Percentiles rank a stretch among this genome's conserved stretches.
These are phyloP conservation scores for Salix koriyanagi DNA, from an alignment of 345 rosid species.

Conservation along the genomic window DNA sequence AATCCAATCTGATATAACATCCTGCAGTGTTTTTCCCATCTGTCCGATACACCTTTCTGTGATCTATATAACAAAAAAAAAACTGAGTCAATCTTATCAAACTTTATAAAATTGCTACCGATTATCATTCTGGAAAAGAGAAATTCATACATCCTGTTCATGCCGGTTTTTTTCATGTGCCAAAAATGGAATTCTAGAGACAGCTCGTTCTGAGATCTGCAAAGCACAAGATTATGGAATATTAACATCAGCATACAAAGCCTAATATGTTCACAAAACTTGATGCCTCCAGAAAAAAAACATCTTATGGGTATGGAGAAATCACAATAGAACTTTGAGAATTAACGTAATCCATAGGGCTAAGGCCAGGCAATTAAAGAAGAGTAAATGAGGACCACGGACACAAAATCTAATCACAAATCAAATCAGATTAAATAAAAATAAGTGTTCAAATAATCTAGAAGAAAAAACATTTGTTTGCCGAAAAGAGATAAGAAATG, in stretches of 20 bases:
- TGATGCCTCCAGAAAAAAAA: background rate
- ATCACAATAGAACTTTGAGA: background rate
- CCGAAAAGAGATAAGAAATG: too few relatives aligned
- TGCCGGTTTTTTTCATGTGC: constrained; percentile 76
- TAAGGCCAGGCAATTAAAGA: background rate
- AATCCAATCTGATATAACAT: constrained; percentile 64
- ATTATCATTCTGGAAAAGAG: background rate
- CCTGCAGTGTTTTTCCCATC: constrained; percentile 61
- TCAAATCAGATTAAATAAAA: background rate
- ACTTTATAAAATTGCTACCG: background rate
- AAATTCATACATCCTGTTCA: constrained; percentile 70
- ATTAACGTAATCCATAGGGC: background rate
- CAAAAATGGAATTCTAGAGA: constrained; percentile 53
- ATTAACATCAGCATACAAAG: background rate
- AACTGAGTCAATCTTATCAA: background rate
- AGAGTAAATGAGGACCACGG: too few relatives aligned
- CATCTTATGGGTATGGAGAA: background rate
- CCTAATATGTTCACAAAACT: background rate
- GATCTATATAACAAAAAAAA: constrained; percentile 38
- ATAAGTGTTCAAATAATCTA: background rate
- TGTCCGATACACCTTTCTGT: constrained; percentile 68
- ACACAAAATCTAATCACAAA: too few relatives aligned
- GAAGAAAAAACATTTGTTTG: background rate
- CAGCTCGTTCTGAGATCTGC: constrained; percentile 61
- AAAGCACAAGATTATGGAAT: background rate